Conservation (phyloP, 192 early-diverging fungal species). For the Backusella tarrabulga region DNA sequence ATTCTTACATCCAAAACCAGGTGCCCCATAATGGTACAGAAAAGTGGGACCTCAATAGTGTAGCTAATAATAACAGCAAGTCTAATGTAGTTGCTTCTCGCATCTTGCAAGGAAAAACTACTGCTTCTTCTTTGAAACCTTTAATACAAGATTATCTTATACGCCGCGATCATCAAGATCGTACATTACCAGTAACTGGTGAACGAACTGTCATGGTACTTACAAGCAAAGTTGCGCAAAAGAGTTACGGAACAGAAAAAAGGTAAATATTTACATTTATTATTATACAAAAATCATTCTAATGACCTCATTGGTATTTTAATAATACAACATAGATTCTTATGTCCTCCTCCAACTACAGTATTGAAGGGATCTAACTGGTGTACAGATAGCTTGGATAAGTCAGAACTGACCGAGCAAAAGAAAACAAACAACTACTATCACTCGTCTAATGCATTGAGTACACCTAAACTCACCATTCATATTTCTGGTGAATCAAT, state of each 20-base stretch:
- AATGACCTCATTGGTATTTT: background rate
- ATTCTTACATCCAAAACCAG: conserved; percentile 6
- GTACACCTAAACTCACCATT: conserved; percentile 27
- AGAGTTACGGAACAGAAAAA: conserved; percentile 93
- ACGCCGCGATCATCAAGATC: conserved; percentile 30
- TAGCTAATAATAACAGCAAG: background rate
- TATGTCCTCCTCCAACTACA: conserved; percentile 81
- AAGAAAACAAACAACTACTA: conserved; percentile 18
- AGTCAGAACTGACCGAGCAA: background rate
- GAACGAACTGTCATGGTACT: conserved; percentile 71
- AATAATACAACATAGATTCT: conserved; percentile 46
- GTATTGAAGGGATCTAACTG: conserved; percentile 67
- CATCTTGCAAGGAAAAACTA: background rate
- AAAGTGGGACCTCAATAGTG: background rate
- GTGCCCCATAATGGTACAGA: background rate
- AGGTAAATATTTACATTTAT: conserved; percentile 41
- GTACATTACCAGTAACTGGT: conserved; percentile 25
- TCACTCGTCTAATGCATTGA: conserved; percentile 9
- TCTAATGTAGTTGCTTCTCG: background rate
- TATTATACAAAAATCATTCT: background rate
- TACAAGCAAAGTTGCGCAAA: conserved; percentile 87
- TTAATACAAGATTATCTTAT: conserved; percentile 47
- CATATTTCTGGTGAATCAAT: conserved; percentile 27
- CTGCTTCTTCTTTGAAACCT: conserved; percentile 17
- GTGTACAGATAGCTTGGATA: conserved; percentile 40